Percentiles rank a stretch among this genome's conserved stretches.
phyloP scores from a whole-genome alignment of 306 rosid species.

The Pterocarpus santalinus region DNA sequence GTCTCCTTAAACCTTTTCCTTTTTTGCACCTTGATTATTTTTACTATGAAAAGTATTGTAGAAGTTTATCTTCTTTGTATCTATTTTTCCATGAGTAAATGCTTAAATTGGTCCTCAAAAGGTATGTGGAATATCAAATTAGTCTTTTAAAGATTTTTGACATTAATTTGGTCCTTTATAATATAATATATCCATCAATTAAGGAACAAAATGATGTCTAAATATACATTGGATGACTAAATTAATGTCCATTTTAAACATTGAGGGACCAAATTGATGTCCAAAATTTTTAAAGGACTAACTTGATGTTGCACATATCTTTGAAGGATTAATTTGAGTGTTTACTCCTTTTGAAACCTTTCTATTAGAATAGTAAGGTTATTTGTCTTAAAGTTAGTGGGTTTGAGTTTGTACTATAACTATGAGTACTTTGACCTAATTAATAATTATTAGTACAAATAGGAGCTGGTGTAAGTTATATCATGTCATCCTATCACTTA shows the following conservation, averaged over 20 bases:
- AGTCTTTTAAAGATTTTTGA: not conserved
- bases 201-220: not conserved
- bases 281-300: not conserved
- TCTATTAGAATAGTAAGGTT: slow-evolving; percentile 15
- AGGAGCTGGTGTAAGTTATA: slow-evolving; percentile 1
- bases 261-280: not conserved
- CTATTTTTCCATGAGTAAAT: slow-evolving; percentile 12
- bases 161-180: too few relatives aligned
- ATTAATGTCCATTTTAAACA: not conserved
- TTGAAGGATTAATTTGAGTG: not conserved
- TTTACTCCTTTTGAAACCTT: not conserved
- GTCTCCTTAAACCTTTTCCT: not conserved
- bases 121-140: not conserved
- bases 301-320: not conserved
- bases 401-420: not conserved
- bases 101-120: not conserved
- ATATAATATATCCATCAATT: not conserved
- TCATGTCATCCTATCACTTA: slow-evolving; percentile 32
- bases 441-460: slow-evolving; percentile 21
- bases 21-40: not conserved
- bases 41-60: not conserved
- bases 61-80: slow-evolving; percentile 9
- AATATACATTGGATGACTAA: not conserved
- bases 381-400: slow-evolving; percentile 1
- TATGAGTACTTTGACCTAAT: slow-evolving; percentile 12